Evolutionary conservation across 2,329 filamentous ascomycete species (phyloP).

Genomic region (Lecanicillium sp.): DNA sequence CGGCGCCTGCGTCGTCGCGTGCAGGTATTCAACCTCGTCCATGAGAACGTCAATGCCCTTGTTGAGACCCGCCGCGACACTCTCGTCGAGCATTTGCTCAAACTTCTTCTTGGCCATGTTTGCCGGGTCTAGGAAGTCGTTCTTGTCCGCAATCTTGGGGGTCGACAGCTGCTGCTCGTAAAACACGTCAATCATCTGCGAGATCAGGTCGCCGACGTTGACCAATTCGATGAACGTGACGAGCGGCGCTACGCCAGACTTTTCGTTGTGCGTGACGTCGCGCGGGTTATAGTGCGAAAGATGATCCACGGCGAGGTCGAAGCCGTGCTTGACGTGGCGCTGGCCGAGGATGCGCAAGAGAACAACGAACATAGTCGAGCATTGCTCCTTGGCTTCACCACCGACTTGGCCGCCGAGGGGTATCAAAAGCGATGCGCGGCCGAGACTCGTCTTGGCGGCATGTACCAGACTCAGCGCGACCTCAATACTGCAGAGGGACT

Average conservation of each 20-base stretch:
- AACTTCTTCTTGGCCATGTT: conserved; percentile 96
- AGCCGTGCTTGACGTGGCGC: conserved; percentile 84
- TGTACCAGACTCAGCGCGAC: conserved; percentile 87
- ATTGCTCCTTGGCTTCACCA: conserved; percentile 80
- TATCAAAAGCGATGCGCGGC: conserved; percentile 78
- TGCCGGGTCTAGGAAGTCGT: conserved; percentile 89
- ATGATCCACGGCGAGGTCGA: conserved; percentile 87
- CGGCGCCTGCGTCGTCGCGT: conserved; percentile 77
- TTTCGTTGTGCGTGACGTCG: conserved; percentile 65
- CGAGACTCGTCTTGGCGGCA: conserved; percentile 78
- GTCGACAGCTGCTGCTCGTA: conserved; percentile 90
- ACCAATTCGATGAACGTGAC: conserved; percentile 96
- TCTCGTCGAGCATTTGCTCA: conserved; percentile 97
- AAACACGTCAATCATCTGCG: conserved; percentile 98
- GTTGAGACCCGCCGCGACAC: conserved; percentile 89
- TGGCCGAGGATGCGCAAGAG: conserved; percentile 79
- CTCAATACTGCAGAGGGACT: conserved; percentile 92
- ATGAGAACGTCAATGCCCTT: conserved; percentile 98
- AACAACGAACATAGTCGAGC: conserved; percentile 79
- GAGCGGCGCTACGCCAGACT: conserved; percentile 75
- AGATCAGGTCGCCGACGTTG: conserved; percentile 95
- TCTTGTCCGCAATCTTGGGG: conserved; percentile 77
- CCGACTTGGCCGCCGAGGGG: conserved; percentile 72
- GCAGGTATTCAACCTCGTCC: conserved; percentile 95
- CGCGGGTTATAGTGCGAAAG: conserved; percentile 87